Evolutionary conservation across 805 yeast genomes (phyloP), one percentile per base, ranked within the genome.

Genomic region (Kuraishia piskuri): DNA sequence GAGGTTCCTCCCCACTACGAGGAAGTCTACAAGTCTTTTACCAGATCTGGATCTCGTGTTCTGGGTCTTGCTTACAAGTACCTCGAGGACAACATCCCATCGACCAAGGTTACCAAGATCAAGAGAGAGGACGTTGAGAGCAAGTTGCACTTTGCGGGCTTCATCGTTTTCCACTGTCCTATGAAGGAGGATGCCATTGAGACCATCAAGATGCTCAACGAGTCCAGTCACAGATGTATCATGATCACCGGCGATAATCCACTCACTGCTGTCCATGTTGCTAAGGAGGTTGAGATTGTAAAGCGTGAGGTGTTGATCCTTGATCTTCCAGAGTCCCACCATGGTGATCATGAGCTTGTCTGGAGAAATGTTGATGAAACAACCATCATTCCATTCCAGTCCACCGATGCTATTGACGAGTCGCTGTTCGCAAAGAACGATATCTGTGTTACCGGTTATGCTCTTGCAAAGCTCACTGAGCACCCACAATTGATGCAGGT

Each of bases 231-330:
- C 69, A 90, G 99, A 67, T 88, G 90, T 67, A 83, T 94, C 47
- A 94, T 94, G 99, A 94, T 94, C 61, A 94, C 99, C 50, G 99
- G 99, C 77, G 99, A 94, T 71, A 94, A 92, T 69, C 97, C 99
- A 45, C 80, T 94, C 65, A 94, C 99, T 59, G 99, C 99, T 31
- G 94, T 94, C 56, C 97, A 92, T 67, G 99, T 94, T 61, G 98
- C 98, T 22, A 84, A 84, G 61, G 96, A 90, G 70, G 98, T 94
- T 55, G 86, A 76, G 20, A 94, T 94, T 64, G 86, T 90, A 55
- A 87, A 86, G 51, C 84, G 90, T 60, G 90, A 86, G 52, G 88
- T 88, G 44, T 75, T 94, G 62, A 90, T 94, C 61, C 76, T 94
- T 61, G 99, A 92, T 71, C 81, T 83, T 22, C 90, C 92, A 40